Evolutionary conservation across 352 stramenopile genomes (phyloP).

Genomic region (Globisporangium heterothallicum): DNA sequence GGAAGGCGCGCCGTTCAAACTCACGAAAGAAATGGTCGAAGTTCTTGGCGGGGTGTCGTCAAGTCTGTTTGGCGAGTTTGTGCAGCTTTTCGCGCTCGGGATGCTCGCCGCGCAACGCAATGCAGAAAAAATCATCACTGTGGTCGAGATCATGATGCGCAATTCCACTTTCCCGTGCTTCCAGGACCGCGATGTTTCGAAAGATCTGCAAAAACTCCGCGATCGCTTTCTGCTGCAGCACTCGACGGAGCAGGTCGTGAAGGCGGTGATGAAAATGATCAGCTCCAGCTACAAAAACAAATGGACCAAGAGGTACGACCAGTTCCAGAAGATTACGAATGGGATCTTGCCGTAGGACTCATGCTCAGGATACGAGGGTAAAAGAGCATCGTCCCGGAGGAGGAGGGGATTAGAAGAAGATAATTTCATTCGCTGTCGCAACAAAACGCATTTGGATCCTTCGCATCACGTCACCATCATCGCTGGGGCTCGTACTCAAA

Average conservation of each 20-base stretch:
- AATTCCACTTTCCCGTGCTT: slow-evolving; percentile 80
- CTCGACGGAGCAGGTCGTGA: slow-evolving; percentile 62
- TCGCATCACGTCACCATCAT: too few species aligned
- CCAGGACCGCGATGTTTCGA: slow-evolving; percentile 84
- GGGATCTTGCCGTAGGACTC: slow-evolving; percentile 74
- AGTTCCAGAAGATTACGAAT: slow-evolving; percentile 92
- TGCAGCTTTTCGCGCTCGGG: slow-evolving; percentile 51
- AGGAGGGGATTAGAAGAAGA: slow-evolving; percentile 5
- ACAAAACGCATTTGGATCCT: too few species aligned
- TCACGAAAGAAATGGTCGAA: slow-evolving; percentile 93
- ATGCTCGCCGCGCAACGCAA: slow-evolving; percentile 52
- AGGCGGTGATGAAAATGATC: slow-evolving; percentile 82
- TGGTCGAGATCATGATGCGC: slow-evolving; percentile 82
- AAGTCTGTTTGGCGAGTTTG: slow-evolving; percentile 62
- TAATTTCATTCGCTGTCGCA: not conserved
- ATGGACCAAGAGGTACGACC: slow-evolving; percentile 92
- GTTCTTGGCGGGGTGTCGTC: slow-evolving; percentile 77
- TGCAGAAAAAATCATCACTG: slow-evolving; percentile 54
- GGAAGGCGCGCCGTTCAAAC: slow-evolving; percentile 94
- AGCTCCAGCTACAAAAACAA: slow-evolving; percentile 91
- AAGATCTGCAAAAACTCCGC: slow-evolving; percentile 68
- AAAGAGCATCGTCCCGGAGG: too few species aligned
- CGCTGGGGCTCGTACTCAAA: slow-evolving; percentile 72
- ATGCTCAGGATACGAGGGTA: too few species aligned
- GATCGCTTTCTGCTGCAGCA: slow-evolving; percentile 54